Evolutionary conservation across 768 basidiomycete genomes (phyloP).

Genomic region (Boletus barrowsii): DNA sequence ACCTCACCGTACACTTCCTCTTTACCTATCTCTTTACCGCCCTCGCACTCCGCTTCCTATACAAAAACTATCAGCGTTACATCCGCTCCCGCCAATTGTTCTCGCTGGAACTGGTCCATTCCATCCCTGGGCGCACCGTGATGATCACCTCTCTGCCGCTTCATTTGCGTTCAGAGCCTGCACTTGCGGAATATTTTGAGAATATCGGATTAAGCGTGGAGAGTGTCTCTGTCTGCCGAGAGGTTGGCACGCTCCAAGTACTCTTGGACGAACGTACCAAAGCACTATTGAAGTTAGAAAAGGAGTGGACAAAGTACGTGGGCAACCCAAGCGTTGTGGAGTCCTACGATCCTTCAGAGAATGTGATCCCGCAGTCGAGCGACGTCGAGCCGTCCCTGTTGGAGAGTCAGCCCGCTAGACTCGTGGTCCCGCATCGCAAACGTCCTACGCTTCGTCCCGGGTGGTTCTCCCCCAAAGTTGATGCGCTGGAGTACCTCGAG

Average conservation of each 20-base stretch:
- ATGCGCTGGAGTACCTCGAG: constrained; percentile 88
- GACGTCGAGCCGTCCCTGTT: constrained; percentile 52
- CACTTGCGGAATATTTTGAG: constrained; percentile 92
- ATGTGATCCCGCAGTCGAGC: constrained; percentile 43
- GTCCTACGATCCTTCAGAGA: constrained; percentile 71
- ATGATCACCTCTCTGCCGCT: constrained; percentile 80
- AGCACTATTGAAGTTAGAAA: constrained; percentile 78
- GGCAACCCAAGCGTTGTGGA: constrained; percentile 90
- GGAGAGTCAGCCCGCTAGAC: constrained; percentile 50
- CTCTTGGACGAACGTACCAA: constrained; percentile 77
- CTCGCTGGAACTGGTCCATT: constrained; percentile 91
- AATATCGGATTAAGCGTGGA: constrained; percentile 84
- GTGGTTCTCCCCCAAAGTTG: constrained; percentile 76
- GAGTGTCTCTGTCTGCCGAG: constrained; percentile 85
- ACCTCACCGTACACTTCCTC: constrained; percentile 82
- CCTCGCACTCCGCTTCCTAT: constrained; percentile 81
- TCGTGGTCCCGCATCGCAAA: constrained; percentile 71
- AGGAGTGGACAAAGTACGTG: constrained; percentile 86
- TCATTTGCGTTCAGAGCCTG: constrained; percentile 81
- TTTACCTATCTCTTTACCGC: constrained; percentile 95
- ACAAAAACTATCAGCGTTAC: constrained; percentile 87
- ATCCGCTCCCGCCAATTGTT: constrained; percentile 90
- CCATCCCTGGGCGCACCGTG: constrained; percentile 90
- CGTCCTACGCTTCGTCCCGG: constrained; percentile 74
- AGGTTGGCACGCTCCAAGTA: constrained; percentile 68